A percentile compares a stretch with the other conserved stretches of the same genome.
Evolutionary conservation across 1,284 basidiomycete genomes (phyloP).

Genomic region (Takashimella tepidaria): DNA sequence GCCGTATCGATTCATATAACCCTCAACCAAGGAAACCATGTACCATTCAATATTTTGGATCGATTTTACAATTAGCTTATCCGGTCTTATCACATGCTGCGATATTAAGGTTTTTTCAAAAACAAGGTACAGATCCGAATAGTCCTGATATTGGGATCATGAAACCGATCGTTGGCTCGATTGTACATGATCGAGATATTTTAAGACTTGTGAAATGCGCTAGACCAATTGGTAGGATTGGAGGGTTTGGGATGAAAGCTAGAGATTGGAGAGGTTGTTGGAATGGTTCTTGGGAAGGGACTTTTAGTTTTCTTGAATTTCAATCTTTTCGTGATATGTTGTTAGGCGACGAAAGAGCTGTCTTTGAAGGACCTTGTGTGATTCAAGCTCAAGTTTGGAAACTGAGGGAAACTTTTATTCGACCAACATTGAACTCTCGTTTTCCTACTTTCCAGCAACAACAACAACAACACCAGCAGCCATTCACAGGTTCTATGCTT

Average conservation of each 20-base stretch:
- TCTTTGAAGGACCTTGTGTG: constrained; percentile 53
- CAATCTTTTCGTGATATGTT: constrained; percentile 52
- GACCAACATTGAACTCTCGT: constrained; percentile 11
- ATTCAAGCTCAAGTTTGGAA: constrained; percentile 57
- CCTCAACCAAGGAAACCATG: constrained; percentile 24
- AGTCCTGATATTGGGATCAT: background rate
- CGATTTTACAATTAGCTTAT: constrained; percentile 27
- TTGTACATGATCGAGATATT: constrained; percentile 33
- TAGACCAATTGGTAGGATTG: constrained; percentile 40
- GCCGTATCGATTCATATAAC: constrained; percentile 20
- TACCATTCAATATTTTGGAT: constrained; percentile 46
- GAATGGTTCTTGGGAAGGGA: constrained; percentile 54
- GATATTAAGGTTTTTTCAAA: constrained; percentile 44
- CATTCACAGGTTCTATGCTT: constrained; percentile 35
- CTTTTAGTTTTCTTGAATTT: constrained; percentile 55
- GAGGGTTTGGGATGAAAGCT: constrained; percentile 38
- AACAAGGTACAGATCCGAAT: background rate
- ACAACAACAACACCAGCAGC: constrained; percentile 3
- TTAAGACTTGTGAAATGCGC: constrained; percentile 43
- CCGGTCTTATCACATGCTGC: constrained; percentile 47
- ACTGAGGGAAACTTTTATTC: constrained; percentile 50
- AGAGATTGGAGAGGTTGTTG: constrained; percentile 44
- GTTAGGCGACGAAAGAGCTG: constrained; percentile 28
- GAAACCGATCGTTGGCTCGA: background rate
- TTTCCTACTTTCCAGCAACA: too few species aligned